Percentiles rank a stretch among this genome's conserved stretches.
Conservation (phyloP, 148 eudicot genomes). For the Fagopyrum tataricum region DNA sequence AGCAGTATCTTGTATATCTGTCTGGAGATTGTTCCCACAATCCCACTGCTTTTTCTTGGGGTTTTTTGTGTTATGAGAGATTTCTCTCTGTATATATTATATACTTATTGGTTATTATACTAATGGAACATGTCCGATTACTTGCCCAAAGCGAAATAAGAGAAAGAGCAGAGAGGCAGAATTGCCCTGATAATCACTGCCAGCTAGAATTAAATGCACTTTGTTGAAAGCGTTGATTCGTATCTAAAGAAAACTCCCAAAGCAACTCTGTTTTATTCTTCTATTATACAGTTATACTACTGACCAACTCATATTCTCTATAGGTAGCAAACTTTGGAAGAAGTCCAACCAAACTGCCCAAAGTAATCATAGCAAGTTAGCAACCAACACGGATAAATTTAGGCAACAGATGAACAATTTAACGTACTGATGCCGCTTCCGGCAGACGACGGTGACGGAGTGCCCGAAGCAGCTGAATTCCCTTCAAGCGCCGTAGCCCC, state of each 20-base stretch:
- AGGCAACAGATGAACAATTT: not conserved
- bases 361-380: not conserved
- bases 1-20: not conserved
- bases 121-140: not conserved
- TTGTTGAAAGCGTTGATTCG: constrained; percentile 1
- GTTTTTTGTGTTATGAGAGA: not conserved
- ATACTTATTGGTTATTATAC: not conserved
- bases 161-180: not conserved
- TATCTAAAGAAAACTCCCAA: not conserved
- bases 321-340: not conserved
- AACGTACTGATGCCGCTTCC: constrained; percentile 95
- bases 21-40: not conserved
- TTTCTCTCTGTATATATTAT: not conserved
- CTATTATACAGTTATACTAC: not conserved
- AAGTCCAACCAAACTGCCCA: not conserved
- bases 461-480: constrained; percentile 70
- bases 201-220: not conserved
- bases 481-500: constrained; percentile 98
- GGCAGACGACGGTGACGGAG: constrained; percentile 88
- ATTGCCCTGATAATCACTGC: not conserved
- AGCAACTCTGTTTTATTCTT: not conserved
- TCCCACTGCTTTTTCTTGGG: not conserved
- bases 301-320: not conserved
- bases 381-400: not conserved
- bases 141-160: not conserved